A percentile compares a stretch with the other conserved stretches of the same genome.
phyloP scores from a whole-genome alignment of 331 rosid genomes.

The Phaseolus coccineus region DNA sequence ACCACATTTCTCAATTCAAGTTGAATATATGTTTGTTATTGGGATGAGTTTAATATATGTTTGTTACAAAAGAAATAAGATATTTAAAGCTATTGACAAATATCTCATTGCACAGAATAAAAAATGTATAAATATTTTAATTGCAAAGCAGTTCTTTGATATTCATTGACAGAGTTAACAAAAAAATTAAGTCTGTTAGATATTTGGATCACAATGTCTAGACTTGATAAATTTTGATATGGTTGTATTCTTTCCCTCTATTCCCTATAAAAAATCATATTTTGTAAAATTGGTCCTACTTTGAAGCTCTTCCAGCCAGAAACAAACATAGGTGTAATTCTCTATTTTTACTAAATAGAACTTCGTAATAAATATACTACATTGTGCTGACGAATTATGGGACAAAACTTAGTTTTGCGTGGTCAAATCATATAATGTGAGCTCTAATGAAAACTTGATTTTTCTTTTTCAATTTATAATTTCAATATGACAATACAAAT shows the following conservation, averaged over 20 bases:
- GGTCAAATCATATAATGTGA: not conserved
- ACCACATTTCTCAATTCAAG: too few species aligned
- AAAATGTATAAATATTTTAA: too few species aligned
- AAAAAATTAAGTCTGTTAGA: too few species aligned
- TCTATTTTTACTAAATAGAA: not conserved
- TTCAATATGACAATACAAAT: conserved; percentile 38
- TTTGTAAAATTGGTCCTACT: not conserved
- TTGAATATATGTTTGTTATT: too few species aligned
- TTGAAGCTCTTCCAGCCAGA: not conserved
- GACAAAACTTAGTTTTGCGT: not conserved
- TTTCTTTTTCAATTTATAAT: conserved; percentile 27
- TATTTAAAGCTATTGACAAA: not conserved
- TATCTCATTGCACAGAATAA: not conserved
- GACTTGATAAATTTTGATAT: not conserved
- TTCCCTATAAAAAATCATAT: too few species aligned
- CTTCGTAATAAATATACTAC: not conserved
- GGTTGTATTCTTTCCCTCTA: too few species aligned
- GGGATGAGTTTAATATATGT: too few species aligned
- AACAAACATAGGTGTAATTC: not conserved
- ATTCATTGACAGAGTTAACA: too few species aligned
- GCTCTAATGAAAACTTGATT: not conserved
- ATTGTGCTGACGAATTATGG: not conserved
- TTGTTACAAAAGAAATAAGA: not conserved
- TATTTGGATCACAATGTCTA: not conserved
- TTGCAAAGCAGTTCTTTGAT: not conserved